These are phyloP conservation scores for Cardamine occulta DNA, from an alignment of 345 rosid species.

Conservation along the genomic window DNA sequence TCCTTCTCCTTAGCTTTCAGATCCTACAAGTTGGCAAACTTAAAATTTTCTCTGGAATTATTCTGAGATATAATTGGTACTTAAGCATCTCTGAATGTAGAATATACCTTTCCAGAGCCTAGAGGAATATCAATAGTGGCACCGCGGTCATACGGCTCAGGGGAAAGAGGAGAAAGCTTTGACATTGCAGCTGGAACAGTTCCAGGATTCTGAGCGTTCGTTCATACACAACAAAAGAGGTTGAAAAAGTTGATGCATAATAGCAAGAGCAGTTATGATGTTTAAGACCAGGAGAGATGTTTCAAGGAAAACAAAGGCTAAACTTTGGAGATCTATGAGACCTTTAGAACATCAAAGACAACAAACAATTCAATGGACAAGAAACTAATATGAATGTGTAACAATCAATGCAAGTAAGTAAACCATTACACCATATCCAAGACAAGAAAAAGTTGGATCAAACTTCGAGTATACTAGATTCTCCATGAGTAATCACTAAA, in stretches of 20 bases:
- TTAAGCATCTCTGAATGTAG: conserved; percentile 17
- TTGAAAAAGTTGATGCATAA: neutral
- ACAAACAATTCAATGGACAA: neutral
- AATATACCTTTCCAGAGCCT: conserved; percentile 66
- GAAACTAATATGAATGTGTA: conserved; percentile 9
- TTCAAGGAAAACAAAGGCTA: neutral
- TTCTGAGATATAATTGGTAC: conserved; percentile 13
- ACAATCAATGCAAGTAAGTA: conserved; percentile 2
- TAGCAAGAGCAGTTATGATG: neutral
- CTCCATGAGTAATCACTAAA: conserved; percentile 5
- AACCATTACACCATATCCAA: neutral
- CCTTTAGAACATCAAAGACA: neutral
- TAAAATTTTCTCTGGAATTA: conserved; percentile 11
- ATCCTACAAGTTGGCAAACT: conserved; percentile 53
- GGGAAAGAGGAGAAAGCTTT: conserved; percentile 86
- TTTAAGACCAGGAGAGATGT: conserved; percentile 13
- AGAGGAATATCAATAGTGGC: conserved; percentile 89
- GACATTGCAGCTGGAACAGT: conserved; percentile 76
- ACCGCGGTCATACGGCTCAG: conserved; percentile 86
- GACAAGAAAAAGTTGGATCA: neutral
- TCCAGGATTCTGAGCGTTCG: conserved; percentile 61
- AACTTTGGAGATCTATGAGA: conserved; percentile 11
- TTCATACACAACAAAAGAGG: conserved; percentile 4
- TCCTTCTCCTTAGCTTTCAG: conserved; percentile 85
- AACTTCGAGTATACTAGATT: neutral